Percentiles rank a stretch among this genome's conserved stretches.
Conservation (phyloP, 768 basidiomycete genomes). For the Agrocybe praecox region DNA sequence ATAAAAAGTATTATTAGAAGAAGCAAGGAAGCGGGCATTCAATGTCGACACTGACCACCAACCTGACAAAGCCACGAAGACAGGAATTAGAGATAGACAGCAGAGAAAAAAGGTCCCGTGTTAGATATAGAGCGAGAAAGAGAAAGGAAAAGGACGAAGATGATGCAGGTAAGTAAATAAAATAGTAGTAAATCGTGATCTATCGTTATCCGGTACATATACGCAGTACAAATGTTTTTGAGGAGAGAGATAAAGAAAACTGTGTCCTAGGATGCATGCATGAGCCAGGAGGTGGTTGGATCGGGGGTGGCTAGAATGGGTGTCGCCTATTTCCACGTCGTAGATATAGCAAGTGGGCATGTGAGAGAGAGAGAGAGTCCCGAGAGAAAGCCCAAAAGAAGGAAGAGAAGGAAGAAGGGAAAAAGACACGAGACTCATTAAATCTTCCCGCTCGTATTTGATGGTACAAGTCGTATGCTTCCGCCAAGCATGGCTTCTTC, state of each 20-base stretch:
- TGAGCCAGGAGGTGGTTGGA: not conserved
- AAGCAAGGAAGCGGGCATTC: no score
- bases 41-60: no score
- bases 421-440: not conserved
- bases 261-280: not conserved
- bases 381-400: not conserved
- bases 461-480: slow-evolving; percentile 21
- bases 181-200: not conserved
- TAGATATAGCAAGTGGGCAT: not conserved
- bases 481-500: slow-evolving; percentile 14
- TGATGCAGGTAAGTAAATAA: not conserved
- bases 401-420: not conserved
- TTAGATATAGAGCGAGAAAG: not conserved
- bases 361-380: not conserved
- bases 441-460: slow-evolving; percentile 1
- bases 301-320: not conserved
- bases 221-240: not conserved
- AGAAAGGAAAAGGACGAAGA: not conserved
- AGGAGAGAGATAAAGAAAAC: not conserved
- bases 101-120: not conserved
- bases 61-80: not conserved
- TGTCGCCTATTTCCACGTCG: not conserved
- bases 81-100: not conserved
- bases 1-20: no score
- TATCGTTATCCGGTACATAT: slow-evolving; percentile 1